These are phyloP conservation scores for Colletotrichum sublineola DNA, from an alignment of 2,329 filamentous ascomycete genomes.

Conservation along the genomic window DNA sequence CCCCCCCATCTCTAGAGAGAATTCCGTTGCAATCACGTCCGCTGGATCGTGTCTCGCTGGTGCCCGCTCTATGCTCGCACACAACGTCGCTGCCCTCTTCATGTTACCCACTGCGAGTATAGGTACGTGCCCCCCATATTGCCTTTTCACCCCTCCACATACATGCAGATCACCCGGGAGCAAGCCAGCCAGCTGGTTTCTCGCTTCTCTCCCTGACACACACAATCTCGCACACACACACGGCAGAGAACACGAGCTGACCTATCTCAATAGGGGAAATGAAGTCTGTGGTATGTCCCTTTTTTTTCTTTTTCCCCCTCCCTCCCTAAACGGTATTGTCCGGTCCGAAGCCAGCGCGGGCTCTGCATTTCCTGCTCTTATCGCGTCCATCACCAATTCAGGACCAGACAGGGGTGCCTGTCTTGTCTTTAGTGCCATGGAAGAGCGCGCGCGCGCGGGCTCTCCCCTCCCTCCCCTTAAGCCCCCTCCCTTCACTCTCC, in stretches of 20 bases:
- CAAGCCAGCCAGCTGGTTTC: slow-evolving; percentile 9
- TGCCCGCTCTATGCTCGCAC: slow-evolving; percentile 61
- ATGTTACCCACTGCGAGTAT: slow-evolving; percentile 61
- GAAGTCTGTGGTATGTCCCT: slow-evolving; percentile 60
- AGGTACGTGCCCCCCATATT: slow-evolving; percentile 48
- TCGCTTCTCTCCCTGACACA: neutral
- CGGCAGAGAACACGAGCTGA: slow-evolving; percentile 26
- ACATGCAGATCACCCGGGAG: slow-evolving; percentile 8
- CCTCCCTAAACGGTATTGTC: too few species aligned
- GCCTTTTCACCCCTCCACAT: slow-evolving; percentile 3
- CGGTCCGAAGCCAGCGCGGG: neutral
- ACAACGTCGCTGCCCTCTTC: slow-evolving; percentile 58
- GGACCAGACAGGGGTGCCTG: slow-evolving; percentile 12
- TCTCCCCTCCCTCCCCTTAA: neutral
- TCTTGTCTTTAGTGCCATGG: slow-evolving; percentile 15
- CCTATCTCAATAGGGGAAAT: slow-evolving; percentile 53
- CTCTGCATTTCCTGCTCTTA: neutral
- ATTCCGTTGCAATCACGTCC: slow-evolving; percentile 66
- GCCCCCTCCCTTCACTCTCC: neutral
- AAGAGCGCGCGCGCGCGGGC: neutral
- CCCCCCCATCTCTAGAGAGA: slow-evolving; percentile 55
- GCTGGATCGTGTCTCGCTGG: slow-evolving; percentile 60
- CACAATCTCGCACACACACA: neutral
- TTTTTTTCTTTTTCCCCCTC: too few species aligned
- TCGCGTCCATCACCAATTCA: neutral